These are phyloP conservation scores for Salix exigua DNA, from an alignment of 345 rosid genomes.

Conservation along the genomic window DNA sequence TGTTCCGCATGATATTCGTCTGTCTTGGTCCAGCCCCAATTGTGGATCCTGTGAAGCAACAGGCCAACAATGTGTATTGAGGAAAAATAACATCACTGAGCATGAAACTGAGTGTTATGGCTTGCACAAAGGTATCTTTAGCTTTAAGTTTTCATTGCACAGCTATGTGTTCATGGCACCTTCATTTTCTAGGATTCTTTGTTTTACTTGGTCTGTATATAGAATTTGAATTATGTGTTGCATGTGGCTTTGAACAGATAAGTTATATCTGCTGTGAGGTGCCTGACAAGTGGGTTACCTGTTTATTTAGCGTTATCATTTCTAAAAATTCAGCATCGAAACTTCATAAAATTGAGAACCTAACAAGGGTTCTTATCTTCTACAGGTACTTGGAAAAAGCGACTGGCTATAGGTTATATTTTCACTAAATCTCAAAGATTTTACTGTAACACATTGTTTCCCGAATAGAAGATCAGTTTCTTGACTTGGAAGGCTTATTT, in stretches of 20 bases:
- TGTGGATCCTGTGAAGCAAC: background rate
- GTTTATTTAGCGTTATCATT: background rate
- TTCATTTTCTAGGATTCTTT: no score
- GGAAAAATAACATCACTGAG: background rate
- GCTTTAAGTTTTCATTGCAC: no score
- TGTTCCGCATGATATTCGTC: background rate
- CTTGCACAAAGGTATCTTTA: no score
- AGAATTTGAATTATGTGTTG: no score
- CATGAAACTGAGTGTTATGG: background rate
- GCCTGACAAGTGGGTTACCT: background rate
- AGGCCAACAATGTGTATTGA: background rate
- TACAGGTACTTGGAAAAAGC: no score
- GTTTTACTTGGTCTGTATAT: no score
- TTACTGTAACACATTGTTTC: no score
- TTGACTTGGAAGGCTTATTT: background rate
- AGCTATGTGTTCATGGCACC: no score
- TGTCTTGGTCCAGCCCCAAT: background rate
- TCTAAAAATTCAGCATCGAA: background rate
- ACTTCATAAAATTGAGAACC: background rate
- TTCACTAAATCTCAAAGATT: background rate
- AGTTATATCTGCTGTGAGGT: no score
- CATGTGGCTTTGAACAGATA: no score
- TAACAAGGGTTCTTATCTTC: no score
- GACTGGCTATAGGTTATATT: background rate
- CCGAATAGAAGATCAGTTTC: background rate